phyloP scores from a whole-genome alignment of 1,139 yeast genomes.

The Diutina catenulata region DNA sequence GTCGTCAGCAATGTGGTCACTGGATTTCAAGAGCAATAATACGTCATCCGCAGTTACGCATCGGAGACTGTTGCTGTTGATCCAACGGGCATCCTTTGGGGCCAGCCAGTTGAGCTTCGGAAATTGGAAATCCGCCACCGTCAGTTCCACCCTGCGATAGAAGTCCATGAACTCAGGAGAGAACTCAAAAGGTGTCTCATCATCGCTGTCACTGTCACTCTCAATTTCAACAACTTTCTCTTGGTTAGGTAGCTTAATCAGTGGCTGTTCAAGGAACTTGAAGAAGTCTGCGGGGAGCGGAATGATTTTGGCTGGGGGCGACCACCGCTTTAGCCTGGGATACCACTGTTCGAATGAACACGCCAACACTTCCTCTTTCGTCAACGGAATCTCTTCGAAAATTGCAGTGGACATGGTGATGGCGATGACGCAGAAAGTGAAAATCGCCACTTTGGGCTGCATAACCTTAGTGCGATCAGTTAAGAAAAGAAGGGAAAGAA shows the following conservation, averaged over 20 bases:
- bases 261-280: neutral
- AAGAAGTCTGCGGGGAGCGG: neutral
- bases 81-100: constrained; percentile 93
- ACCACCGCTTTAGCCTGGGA: neutral
- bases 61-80: constrained; percentile 63
- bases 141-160: neutral
- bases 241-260: neutral
- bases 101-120: constrained; percentile 93
- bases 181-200: constrained; percentile 29
- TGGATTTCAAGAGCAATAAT: constrained; percentile 69
- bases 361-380: neutral
- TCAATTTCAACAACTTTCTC: constrained; percentile 16
- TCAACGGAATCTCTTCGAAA: neutral
- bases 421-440: too few species aligned
- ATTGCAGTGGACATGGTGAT: neutral
- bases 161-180: constrained; percentile 35
- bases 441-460: too few species aligned
- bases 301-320: neutral
- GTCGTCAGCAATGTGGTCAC: constrained; percentile 82
- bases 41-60: constrained; percentile 65
- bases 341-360: constrained; percentile 4
- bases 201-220: constrained; percentile 66
- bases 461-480: too few species aligned
- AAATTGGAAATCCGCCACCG: neutral
- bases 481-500: too few species aligned